Base-by-base conservation (phyloP, 352 stramenopile species). In the Globisporangium camurandrum region DNA sequence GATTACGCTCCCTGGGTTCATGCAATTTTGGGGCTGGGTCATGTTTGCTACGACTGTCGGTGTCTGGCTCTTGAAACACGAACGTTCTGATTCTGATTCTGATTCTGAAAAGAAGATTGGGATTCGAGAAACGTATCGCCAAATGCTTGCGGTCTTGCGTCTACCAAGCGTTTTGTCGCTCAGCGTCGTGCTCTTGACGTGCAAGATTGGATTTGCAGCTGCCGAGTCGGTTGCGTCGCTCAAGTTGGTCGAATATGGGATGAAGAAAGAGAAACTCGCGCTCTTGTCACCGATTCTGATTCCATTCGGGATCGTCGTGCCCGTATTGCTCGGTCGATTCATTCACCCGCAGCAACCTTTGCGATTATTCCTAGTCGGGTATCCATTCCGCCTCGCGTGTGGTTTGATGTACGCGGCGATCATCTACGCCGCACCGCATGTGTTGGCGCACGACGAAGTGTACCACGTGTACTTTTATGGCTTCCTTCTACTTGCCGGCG, bases 211-310 rank as follows among this genome's bases (percentile, higher is more conserved):
- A 16, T 98, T 98, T 61, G 84, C 85, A 24, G 83, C 90, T 2
- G 88, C 86, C 4, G 93, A 98, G 45, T 88, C 75, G 27, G 87
- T 95, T 2, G 86, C 85, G 27, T 88, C 80, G 30, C 82, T 98
- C n/a, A 98, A 98, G 56, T 64, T 96, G 8, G 76, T 96, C 19
- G 84, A 95, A 40, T 93, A 95, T 48, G 85, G 84, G 16, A 79
- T 96, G 56, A 88, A 92, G 61, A 98, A 98, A 69, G 88, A 97
- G 56, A 93, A 95, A 47, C 61, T 96, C 27, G 88, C 87, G 37
- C 51, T 94, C 44, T 58, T 97, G 12, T 82, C 86, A 16, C 83
- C 89, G 5, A 75, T 97, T 37, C 66, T 97, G 16, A 80, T 96
- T 7, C 86, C 86, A 8, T 59, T 95, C 7, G 88, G 87, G 17